Percentiles rank a stretch among this genome's conserved stretches.
Evolutionary conservation across 1,284 basidiomycete species (phyloP).

Genomic region (Tremellales sp.): DNA sequence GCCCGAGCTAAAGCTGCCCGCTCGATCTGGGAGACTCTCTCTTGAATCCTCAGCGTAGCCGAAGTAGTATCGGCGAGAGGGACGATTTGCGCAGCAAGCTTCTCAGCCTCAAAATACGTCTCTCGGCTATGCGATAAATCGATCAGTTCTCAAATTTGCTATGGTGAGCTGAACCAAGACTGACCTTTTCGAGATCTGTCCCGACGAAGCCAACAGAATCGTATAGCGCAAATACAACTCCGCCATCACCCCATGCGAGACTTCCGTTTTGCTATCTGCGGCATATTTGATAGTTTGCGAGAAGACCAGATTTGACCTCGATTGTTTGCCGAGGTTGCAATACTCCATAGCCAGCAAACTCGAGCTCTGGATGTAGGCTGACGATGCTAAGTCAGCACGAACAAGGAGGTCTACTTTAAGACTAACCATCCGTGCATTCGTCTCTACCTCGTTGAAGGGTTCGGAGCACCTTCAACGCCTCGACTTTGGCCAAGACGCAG

Average conservation of each 20-base stretch:
- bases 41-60: slow-evolving; percentile 58
- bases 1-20: slow-evolving; percentile 66
- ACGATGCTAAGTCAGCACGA: slow-evolving; percentile 3
- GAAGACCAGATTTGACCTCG: slow-evolving; percentile 63
- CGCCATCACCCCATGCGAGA: slow-evolving; percentile 45
- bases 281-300: slow-evolving; percentile 55
- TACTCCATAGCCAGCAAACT: slow-evolving; percentile 73
- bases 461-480: slow-evolving; percentile 54
- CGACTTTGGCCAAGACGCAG: slow-evolving; percentile 52
- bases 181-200: slow-evolving; percentile 63
- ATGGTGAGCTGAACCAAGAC: slow-evolving; percentile 15
- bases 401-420: not conserved
- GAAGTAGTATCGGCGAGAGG: slow-evolving; percentile 39
- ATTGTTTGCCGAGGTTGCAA: slow-evolving; percentile 66
- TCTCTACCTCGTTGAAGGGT: slow-evolving; percentile 55
- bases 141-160: not conserved
- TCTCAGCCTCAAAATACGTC: slow-evolving; percentile 15
- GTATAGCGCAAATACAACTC: slow-evolving; percentile 64
- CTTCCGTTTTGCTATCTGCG: slow-evolving; percentile 12
- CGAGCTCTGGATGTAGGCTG: slow-evolving; percentile 65
- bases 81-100: slow-evolving; percentile 51
- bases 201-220: slow-evolving; percentile 60
- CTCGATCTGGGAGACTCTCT: slow-evolving; percentile 60
- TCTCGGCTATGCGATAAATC: slow-evolving; percentile 3
- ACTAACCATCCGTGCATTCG: slow-evolving; percentile 40